Percentiles rank a stretch among this genome's conserved stretches.
These are phyloP conservation scores for Phaeotremella skinneri DNA, from an alignment of 768 basidiomycete genomes.

Conservation along the genomic window DNA sequence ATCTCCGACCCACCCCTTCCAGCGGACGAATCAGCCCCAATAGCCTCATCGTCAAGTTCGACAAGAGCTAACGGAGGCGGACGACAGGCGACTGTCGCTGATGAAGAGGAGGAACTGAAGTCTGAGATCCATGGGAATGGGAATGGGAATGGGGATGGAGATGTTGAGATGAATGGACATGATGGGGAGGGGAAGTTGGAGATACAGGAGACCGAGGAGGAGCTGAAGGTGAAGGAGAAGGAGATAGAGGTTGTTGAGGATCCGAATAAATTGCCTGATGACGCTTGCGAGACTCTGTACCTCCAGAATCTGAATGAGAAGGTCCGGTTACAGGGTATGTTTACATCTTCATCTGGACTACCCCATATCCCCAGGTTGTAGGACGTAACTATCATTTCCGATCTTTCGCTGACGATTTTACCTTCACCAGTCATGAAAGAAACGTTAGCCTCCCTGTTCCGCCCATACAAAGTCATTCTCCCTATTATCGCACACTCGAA, in stretches of 20 bases:
- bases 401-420: too few relatives aligned
- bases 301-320: slow-evolving; percentile 96
- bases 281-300: slow-evolving; percentile 79
- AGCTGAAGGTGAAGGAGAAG: slow-evolving; percentile 16
- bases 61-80: not conserved
- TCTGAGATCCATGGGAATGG: not conserved
- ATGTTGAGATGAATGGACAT: not conserved
- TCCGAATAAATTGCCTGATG: slow-evolving; percentile 38
- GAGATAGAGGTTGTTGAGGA: slow-evolving; percentile 23
- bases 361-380: too few relatives aligned
- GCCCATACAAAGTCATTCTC: slow-evolving; percentile 84
- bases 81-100: slow-evolving; percentile 5
- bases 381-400: too few relatives aligned
- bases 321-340: slow-evolving; percentile 52
- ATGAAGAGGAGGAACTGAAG: slow-evolving; percentile 18
- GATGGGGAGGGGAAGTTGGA: slow-evolving; percentile 11
- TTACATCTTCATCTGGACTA: not conserved
- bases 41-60: not conserved
- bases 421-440: slow-evolving; percentile 74
- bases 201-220: slow-evolving; percentile 5
- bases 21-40: not conserved
- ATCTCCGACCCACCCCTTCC: not conserved
- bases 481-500: slow-evolving; percentile 95
- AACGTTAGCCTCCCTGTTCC: slow-evolving; percentile 83
- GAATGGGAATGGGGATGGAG: slow-evolving; percentile 7